Base-by-base conservation (phyloP, 306 rosid genomes). In the Datisca glomerata region DNA sequence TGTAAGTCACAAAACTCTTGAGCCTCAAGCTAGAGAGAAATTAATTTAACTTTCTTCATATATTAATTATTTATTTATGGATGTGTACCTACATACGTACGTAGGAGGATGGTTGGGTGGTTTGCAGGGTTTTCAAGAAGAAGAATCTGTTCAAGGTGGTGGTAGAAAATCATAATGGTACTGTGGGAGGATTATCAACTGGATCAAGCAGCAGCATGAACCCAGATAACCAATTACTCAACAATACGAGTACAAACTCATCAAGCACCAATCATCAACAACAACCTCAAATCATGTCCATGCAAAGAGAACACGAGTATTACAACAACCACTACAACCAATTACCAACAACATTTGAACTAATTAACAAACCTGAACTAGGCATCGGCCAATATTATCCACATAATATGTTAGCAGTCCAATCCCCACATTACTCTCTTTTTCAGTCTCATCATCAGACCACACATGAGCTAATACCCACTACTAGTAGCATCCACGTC, bases 21-120 rank as follows among this genome's bases (percentile, higher is more conserved):
- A n/a, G n/a, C n/a, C n/a, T n/a, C n/a, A n/a, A n/a, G n/a, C n/a
- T n/a, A n/a, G n/a, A n/a, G n/a, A n/a, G n/a, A n/a, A n/a, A n/a
- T n/a, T n/a, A n/a, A n/a, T n/a, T n/a, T n/a, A n/a, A n/a, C n/a
- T n/a, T n/a, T n/a, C n/a, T n/a, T n/a, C n/a, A n/a, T n/a, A n/a
- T n/a, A n/a, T n/a, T n/a, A n/a, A n/a, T n/a, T n/a, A n/a, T 32
- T 3, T 24, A 8, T 17, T 22, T 55, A 20, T 20, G 29, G 16
- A 11, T 24, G 2, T 13, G 4, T 27, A 11, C 16, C 12, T n/a
- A n/a, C n/a, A n/a, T n/a, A 8, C 22, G 19, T 53, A 43, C 62
- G 59, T n/a, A 86, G 94, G 94, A 87, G 55, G 97, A 89, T 18
- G 95, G 97, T 0, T 89, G 95, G 97, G 97, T 89, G 41, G 75